Conservation (phyloP, 1,284 basidiomycete species). For the Athelia psychrophila region DNA sequence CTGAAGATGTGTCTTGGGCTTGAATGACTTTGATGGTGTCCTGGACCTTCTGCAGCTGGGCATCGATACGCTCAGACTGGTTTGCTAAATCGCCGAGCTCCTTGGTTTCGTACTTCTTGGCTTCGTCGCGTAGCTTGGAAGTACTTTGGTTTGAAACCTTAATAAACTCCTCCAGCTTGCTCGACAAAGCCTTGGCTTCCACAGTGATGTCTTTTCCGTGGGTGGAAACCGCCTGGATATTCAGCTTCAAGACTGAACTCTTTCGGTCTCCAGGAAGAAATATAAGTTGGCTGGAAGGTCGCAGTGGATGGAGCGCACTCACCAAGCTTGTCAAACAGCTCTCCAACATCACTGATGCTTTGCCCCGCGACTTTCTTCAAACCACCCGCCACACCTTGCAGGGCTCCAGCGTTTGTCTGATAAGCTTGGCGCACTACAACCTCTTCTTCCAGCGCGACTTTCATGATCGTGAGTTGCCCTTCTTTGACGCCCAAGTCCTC, state of each 20-base stretch:
- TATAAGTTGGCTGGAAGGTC: conserved; percentile 9
- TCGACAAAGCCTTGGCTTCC: conserved; percentile 50
- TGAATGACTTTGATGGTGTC: conserved; percentile 59
- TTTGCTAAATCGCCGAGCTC: conserved; percentile 52
- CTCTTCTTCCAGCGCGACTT: conserved; percentile 73
- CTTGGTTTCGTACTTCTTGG: conserved; percentile 53
- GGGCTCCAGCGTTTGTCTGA: conserved; percentile 66
- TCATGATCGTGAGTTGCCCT: conserved; percentile 52
- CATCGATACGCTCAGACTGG: conserved; percentile 55
- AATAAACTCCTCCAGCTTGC: conserved; percentile 62
- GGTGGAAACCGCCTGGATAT: conserved; percentile 60
- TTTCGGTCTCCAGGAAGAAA: conserved; percentile 62
- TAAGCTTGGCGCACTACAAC: conserved; percentile 73
- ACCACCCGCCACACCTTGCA: conserved; percentile 71
- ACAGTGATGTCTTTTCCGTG: conserved; percentile 59
- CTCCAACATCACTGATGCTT: conserved; percentile 69
- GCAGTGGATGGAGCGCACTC: conserved; percentile 19
- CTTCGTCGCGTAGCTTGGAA: conserved; percentile 50
- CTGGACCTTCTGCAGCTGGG: conserved; percentile 57
- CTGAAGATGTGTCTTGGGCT: conserved; percentile 50
- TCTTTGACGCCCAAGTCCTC: conserved; percentile 50
- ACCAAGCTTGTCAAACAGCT: conserved; percentile 86
- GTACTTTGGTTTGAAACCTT: conserved; percentile 53
- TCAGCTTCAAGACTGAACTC: conserved; percentile 60
- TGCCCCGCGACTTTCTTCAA: conserved; percentile 68